Conservation (phyloP, 2,329 filamentous ascomycete species). For the Catunica adiposa region DNA sequence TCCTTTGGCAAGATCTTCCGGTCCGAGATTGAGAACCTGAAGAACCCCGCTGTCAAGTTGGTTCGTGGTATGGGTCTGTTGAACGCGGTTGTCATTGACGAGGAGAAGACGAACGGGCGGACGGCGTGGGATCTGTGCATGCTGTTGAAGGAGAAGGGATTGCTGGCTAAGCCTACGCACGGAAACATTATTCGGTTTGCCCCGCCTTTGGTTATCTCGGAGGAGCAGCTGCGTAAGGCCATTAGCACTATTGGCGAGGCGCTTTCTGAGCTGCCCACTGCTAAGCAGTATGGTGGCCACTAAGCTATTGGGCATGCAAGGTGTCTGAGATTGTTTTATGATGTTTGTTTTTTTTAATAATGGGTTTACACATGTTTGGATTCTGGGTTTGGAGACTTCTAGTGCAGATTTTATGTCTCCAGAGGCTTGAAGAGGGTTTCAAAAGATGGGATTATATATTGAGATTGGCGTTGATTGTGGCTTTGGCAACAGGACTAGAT, state of each 20-base stretch:
- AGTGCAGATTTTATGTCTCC: neutral
- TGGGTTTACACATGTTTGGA: neutral
- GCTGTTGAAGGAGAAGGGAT: slow-evolving; percentile 84
- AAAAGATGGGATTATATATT: neutral
- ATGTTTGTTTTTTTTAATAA: neutral
- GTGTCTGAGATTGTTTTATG: neutral
- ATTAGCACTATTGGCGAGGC: slow-evolving; percentile 67
- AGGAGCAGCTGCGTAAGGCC: slow-evolving; percentile 65
- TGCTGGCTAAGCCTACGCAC: slow-evolving; percentile 94
- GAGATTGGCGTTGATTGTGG: neutral
- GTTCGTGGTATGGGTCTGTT: slow-evolving; percentile 86
- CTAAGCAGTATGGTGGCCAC: slow-evolving; percentile 24
- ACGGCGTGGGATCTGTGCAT: slow-evolving; percentile 94
- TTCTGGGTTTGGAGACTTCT: neutral
- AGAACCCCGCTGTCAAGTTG: slow-evolving; percentile 62
- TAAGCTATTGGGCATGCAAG: slow-evolving; percentile 16
- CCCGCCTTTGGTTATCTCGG: slow-evolving; percentile 87
- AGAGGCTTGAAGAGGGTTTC: neutral
- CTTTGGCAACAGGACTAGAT: neutral
- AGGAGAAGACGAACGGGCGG: slow-evolving; percentile 67
- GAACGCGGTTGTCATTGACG: slow-evolving; percentile 93
- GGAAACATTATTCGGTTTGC: slow-evolving; percentile 96
- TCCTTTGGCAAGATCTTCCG: slow-evolving; percentile 70
- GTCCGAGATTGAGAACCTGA: slow-evolving; percentile 55
- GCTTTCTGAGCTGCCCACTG: slow-evolving; percentile 59